Evolutionary conservation across 176 grass and related monocot genomes (phyloP).

Genomic region (Eragrostis nindensis): DNA sequence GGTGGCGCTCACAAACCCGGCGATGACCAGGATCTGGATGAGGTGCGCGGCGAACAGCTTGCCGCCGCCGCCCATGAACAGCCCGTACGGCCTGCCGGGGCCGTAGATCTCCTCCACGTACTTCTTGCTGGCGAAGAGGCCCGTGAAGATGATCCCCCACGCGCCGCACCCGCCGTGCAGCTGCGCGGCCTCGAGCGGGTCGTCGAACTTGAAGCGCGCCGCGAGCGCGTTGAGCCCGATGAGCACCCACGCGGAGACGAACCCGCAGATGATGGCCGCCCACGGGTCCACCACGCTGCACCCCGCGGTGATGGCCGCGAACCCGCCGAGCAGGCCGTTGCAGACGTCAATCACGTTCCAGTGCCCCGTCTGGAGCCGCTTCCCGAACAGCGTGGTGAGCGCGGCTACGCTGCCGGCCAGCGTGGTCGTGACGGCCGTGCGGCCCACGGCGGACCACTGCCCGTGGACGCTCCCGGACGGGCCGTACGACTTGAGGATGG

Average conservation of each 20-base stretch:
- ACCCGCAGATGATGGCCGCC: conserved; percentile 92
- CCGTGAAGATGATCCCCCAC: conserved; percentile 93
- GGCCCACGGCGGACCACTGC: conserved; percentile 95
- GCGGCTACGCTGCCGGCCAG: conserved; percentile 84
- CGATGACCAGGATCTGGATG: conserved; percentile 74
- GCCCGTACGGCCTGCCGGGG: conserved; percentile 68
- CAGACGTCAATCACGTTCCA: conserved; percentile 95
- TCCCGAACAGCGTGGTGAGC: conserved; percentile 91
- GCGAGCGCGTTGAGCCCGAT: conserved; percentile 81
- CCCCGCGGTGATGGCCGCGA: conserved; percentile 86
- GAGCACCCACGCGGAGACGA: conserved; percentile 94
- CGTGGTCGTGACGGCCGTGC: conserved; percentile 90
- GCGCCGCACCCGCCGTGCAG: conserved; percentile 89
- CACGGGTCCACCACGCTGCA: conserved; percentile 95
- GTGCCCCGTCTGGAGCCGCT: conserved; percentile 88
- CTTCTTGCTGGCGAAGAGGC: conserved; percentile 67
- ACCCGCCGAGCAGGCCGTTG: conserved; percentile 93
- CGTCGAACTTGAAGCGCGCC: conserved; percentile 79
- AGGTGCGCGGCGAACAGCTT: conserved; percentile 72
- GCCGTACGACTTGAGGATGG: conserved; percentile 79
- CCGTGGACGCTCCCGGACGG: conserved; percentile 68
- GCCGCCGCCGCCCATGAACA: conserved; percentile 93
- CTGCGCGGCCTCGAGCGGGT: conserved; percentile 96
- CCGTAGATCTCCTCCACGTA: conserved; percentile 89
- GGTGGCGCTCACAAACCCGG: conserved; percentile 77